A percentile compares a stretch with the other conserved stretches of the same genome.
Evolutionary conservation across 73 alveolate species (phyloP).

Genomic region (Paramecium biaurelia): DNA sequence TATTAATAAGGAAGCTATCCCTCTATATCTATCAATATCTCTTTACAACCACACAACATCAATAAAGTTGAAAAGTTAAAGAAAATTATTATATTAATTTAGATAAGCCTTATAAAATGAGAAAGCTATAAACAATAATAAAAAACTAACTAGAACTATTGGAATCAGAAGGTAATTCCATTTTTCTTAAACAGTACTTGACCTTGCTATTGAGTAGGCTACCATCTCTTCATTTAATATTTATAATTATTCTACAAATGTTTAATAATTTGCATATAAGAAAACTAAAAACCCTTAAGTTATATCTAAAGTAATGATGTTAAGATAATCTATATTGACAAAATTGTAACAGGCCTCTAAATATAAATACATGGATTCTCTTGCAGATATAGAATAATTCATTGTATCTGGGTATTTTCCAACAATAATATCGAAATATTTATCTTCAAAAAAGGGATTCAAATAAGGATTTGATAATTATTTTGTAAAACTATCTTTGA

Average conservation of each 20-base stretch:
- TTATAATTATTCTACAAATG: background rate
- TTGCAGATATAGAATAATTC: background rate
- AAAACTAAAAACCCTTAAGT: background rate
- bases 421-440: background rate
- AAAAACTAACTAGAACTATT: background rate
- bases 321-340: background rate
- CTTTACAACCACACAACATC: constrained; percentile 29
- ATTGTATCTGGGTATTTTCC: background rate
- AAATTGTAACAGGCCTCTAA: background rate
- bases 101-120: background rate
- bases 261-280: background rate
- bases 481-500: background rate
- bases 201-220: background rate
- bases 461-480: constrained; percentile 17
- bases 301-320: background rate
- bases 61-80: background rate
- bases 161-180: constrained; percentile 23
- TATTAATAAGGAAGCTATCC: background rate
- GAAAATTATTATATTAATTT: background rate
- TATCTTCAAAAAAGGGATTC: constrained; percentile 3
- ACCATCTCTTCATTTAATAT: constrained; percentile 3
- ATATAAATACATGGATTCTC: constrained; percentile 18
- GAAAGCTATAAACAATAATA: background rate
- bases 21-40: constrained; percentile 49
- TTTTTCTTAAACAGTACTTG: background rate